These are phyloP conservation scores for Geotrichum restrictum DNA, from an alignment of 1,139 yeast species.

Conservation along the genomic window DNA sequence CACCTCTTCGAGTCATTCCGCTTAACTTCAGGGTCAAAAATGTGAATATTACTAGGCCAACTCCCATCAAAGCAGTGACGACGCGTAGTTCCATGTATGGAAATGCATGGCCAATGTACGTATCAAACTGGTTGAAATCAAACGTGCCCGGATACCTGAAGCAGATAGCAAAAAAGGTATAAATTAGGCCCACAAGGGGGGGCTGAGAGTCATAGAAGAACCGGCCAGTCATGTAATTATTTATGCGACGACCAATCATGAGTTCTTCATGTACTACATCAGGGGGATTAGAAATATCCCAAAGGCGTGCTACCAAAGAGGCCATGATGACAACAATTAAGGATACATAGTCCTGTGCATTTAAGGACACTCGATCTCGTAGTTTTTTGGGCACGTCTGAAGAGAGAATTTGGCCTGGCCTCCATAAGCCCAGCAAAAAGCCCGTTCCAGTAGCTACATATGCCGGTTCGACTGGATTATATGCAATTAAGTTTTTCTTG, in stretches of 20 bases:
- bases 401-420: constrained; percentile 24
- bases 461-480: neutral
- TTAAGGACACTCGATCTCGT: constrained; percentile 9
- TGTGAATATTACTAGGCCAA: constrained; percentile 45
- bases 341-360: constrained; percentile 15
- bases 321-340: constrained; percentile 16
- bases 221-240: constrained; percentile 49
- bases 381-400: constrained; percentile 19
- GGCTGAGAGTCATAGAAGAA: constrained; percentile 62
- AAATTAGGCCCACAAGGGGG: constrained; percentile 54
- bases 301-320: constrained; percentile 23
- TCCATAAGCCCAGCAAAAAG: constrained; percentile 29
- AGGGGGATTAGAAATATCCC: constrained; percentile 28
- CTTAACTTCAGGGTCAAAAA: constrained; percentile 50
- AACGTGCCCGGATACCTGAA: constrained; percentile 49
- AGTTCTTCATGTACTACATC: constrained; percentile 56
- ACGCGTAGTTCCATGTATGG: constrained; percentile 50
- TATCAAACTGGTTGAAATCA: constrained; percentile 33
- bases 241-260: constrained; percentile 52
- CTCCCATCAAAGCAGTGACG: constrained; percentile 53
- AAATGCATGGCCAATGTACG: constrained; percentile 34
- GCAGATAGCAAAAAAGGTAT: constrained; percentile 43
- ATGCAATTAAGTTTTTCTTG: neutral
- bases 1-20: constrained; percentile 44
- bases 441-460: constrained; percentile 30